These are phyloP conservation scores for Salinomyces thailandicus DNA, from an alignment of 2,329 filamentous ascomycete genomes.

Conservation along the genomic window DNA sequence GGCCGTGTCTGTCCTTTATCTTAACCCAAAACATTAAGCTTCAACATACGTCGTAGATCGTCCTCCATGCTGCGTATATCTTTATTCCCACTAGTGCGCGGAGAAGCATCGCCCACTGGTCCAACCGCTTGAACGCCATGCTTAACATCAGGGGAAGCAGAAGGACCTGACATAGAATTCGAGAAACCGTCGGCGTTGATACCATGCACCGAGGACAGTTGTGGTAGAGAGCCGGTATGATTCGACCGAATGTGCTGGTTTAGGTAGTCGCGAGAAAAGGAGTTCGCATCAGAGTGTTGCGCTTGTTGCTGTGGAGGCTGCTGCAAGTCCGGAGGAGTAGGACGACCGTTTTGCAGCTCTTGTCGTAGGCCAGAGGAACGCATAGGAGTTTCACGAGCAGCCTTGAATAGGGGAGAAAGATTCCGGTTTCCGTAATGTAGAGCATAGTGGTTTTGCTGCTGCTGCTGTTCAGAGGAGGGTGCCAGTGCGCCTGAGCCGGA, in stretches of 20 bases:
- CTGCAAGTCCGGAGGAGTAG: conserved; percentile 5
- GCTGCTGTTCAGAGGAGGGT: conserved; percentile 14
- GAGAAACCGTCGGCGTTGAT: conserved; percentile 2
- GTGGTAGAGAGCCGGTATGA: conserved; percentile 1
- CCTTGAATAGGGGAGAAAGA: conserved; percentile 40
- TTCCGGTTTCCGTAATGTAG: conserved; percentile 37
- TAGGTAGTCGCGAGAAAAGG: conserved; percentile 24
- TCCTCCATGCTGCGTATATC: conserved; percentile 30
- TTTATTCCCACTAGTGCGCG: conserved; percentile 6
- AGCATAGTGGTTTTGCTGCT: conserved; percentile 14
- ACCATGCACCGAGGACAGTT: conserved; percentile 3
- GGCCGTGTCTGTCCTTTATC: conserved; percentile 4
- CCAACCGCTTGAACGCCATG: not conserved
- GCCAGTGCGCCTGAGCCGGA: conserved; percentile 19
- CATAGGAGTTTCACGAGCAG: conserved; percentile 33
- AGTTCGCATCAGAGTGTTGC: conserved; percentile 12
- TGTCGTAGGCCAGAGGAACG: conserved; percentile 36
- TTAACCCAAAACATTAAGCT: conserved; percentile 19
- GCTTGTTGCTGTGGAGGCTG: conserved; percentile 7
- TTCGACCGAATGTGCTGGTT: conserved; percentile 22
- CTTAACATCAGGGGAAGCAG: not conserved
- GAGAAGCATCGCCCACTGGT: conserved; percentile 3
- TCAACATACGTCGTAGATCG: conserved; percentile 31
- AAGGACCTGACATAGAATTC: conserved; percentile 2
- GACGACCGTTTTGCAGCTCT: conserved; percentile 23